Evolutionary conservation across 768 basidiomycete species (phyloP).

Genomic region (Omphalotus guepiniiformis): DNA sequence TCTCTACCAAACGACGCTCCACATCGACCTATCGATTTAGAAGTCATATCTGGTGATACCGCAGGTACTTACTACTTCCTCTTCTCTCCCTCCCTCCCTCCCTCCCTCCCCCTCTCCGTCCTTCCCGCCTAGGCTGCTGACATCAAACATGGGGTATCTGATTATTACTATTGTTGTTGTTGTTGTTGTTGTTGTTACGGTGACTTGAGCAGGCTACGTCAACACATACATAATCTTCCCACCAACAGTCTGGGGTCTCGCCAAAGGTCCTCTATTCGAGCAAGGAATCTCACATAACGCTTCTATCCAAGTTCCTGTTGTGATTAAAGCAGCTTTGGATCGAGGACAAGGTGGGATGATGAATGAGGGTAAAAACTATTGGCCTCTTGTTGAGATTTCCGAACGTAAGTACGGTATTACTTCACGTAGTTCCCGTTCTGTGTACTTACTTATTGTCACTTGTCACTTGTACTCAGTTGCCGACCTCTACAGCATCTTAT

Average conservation of each 20-base stretch:
- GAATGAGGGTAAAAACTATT: constrained; percentile 21
- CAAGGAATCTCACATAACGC: constrained; percentile 17
- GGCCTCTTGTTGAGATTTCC: constrained; percentile 20
- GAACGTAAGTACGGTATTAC: constrained; percentile 18
- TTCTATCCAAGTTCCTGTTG: constrained; percentile 17
- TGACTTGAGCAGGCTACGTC: constrained; percentile 37
- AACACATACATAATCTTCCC: constrained; percentile 49
- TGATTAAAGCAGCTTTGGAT: constrained; percentile 15
- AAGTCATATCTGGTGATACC: constrained; percentile 42
- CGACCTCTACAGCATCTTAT: constrained; percentile 14
- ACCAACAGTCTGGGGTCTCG: constrained; percentile 25
- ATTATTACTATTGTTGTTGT: too few species aligned
- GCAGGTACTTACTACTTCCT: constrained; percentile 29
- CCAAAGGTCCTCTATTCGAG: constrained; percentile 15
- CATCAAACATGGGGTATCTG: too few species aligned
- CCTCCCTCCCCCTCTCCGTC: too few species aligned
- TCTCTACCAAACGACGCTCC: constrained; percentile 37
- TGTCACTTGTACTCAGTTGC: constrained; percentile 9
- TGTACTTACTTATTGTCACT: background rate
- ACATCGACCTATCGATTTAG: constrained; percentile 50
- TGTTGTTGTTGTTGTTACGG: background rate
- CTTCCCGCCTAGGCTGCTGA: too few species aligned
- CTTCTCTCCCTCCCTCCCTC: too few species aligned
- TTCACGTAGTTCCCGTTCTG: background rate
- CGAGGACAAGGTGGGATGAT: constrained; percentile 18